Evolutionary conservation across 2,329 filamentous ascomycete species (phyloP), one percentile per base, ranked within the genome.

Genomic region (Trichoderma sp.): DNA sequence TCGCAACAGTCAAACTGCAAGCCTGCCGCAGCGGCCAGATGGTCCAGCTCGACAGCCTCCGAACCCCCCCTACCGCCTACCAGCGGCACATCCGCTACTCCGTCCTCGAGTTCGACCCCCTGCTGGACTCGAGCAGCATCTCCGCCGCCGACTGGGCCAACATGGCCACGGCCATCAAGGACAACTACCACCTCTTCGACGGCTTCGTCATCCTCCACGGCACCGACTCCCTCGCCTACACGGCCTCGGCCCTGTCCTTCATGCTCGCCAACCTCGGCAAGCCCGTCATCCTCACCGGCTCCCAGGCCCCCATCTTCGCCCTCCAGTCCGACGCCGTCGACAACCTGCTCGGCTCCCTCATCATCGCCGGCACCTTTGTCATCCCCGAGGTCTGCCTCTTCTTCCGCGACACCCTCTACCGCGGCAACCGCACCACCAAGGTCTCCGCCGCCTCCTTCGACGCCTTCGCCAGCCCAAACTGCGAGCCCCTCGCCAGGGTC

Each of bases 361-460:
- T 97, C 73, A 90, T 97, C 64, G 93, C 93, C 3, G 92, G 92
- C 41, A 95, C 95, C 67, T 96, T 96, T 74, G 90, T 92, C 79
- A 92, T 97, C 65, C 93, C 93, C 0, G 93, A 97, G 76, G 93
- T 97, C 61, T 93, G 92, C 74, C 83, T 97, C 43, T 97, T 96
- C 81, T 97, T 97, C 82, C 92, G 95, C 77, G 91, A 96, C 79
- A 92, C 89, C 70, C 85, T 97, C 21, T 96, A 93, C 79, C 88
- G 93, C 28, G 93, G 93, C 17, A 97, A 96, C 77, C 83, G 93
- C 66, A 88, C 91, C 10, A 95, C 91, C 68, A 97, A 97, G 77
- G 87, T 96, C 39, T 93, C 92, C 15, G 91, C 93, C 6, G 91
- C 90, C 66, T 88, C 91, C 62, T 97, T 96, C 74, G 88, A 91